Conservation (phyloP, 2,329 filamentous ascomycete genomes). For the Xylariomycetidae sp. region DNA sequence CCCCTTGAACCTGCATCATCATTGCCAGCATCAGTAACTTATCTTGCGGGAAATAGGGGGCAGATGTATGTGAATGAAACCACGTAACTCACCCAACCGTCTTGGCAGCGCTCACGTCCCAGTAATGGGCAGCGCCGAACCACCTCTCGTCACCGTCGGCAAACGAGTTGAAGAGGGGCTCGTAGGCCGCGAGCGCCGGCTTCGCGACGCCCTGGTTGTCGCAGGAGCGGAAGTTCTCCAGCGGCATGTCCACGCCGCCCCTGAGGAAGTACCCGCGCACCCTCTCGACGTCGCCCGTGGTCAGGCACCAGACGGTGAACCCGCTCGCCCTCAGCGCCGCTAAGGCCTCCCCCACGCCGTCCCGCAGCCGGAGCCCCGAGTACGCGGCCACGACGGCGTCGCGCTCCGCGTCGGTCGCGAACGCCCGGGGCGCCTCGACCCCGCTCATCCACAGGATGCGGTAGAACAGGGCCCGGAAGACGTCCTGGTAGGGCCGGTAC, state of each 20-base stretch:
- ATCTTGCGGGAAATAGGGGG: neutral
- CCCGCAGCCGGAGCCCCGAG: constrained; percentile 29
- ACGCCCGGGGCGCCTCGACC: constrained; percentile 33
- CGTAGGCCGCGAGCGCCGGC: constrained; percentile 43
- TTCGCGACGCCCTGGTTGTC: constrained; percentile 45
- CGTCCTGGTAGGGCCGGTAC: constrained; percentile 37
- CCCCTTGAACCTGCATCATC: constrained; percentile 36
- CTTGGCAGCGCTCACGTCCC: constrained; percentile 51
- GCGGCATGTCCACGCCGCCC: constrained; percentile 43
- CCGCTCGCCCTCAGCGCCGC: constrained; percentile 36
- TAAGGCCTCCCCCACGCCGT: constrained; percentile 37
- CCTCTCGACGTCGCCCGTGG: constrained; percentile 43
- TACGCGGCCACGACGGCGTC: constrained; percentile 35
- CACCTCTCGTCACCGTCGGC: constrained; percentile 35
- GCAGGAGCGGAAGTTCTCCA: constrained; percentile 47
- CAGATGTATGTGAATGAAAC: no score
- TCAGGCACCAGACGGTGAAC: constrained; percentile 51
- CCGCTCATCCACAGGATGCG: constrained; percentile 41
- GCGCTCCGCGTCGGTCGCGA: constrained; percentile 39
- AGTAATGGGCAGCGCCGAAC: constrained; percentile 58
- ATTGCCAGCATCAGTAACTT: neutral
- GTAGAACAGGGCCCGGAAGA: constrained; percentile 43
- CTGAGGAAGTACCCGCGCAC: constrained; percentile 49
- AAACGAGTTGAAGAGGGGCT: constrained; percentile 37
- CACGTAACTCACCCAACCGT: constrained; percentile 38